phyloP scores from a whole-genome alignment of 2,329 filamentous ascomycete genomes.

The Dryadomyces quercivorus region DNA sequence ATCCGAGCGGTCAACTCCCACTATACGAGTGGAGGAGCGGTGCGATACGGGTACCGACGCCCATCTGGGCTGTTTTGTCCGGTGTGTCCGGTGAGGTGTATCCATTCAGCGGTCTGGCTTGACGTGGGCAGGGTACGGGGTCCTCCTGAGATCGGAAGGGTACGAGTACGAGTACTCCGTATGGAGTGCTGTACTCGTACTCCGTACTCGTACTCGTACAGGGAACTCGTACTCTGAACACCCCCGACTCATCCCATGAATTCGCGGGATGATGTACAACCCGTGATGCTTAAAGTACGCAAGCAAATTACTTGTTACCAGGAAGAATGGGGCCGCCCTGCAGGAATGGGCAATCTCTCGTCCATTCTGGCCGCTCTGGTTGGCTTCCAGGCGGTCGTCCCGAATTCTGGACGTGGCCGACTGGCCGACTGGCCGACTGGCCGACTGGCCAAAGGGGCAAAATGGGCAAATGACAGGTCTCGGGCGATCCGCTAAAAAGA shows the following conservation, averaged over 20 bases:
- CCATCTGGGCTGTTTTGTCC: too few species aligned
- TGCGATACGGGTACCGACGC: too few species aligned
- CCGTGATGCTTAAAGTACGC: neutral
- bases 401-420: too few species aligned
- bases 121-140: too few species aligned
- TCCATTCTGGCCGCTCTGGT: neutral
- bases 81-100: too few species aligned
- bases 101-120: too few species aligned
- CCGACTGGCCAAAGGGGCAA: neutral
- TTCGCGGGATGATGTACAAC: too few species aligned
- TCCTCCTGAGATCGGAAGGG: too few species aligned
- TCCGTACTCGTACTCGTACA: neutral
- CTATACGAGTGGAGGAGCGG: too few species aligned
- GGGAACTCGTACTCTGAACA: too few species aligned
- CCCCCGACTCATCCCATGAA: too few species aligned
- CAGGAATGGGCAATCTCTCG: neutral
- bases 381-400: neutral
- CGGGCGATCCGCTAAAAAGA: neutral
- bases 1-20: too few species aligned
- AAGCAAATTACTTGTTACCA: neutral
- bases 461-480: slow-evolving; percentile 3
- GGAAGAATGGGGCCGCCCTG: neutral
- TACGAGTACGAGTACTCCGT: neutral
- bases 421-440: neutral
- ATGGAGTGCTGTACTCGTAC: neutral